phyloP scores from a whole-genome alignment of 179 eudicot genomes.

The Kewa caespitosa region DNA sequence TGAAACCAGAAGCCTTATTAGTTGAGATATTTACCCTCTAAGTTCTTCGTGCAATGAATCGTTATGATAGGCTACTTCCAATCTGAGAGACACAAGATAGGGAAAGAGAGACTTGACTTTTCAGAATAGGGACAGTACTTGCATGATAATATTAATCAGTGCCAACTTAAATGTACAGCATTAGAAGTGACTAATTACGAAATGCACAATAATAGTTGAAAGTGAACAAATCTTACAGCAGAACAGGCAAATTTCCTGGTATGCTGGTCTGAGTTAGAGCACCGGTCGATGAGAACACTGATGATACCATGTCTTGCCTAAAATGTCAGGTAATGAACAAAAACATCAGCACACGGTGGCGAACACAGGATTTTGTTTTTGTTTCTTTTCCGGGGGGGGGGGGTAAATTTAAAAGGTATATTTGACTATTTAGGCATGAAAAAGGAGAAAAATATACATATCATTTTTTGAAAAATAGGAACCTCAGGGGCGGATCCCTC shows the following conservation, averaged over 20 bases:
- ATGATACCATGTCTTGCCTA: conserved; percentile 75
- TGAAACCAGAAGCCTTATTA: conserved; percentile 65
- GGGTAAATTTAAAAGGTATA: too few species aligned
- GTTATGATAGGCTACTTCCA: conserved; percentile 94
- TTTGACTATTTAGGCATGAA: too few species aligned
- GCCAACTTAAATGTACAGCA: neutral
- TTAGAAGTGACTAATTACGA: neutral
- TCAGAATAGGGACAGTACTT: neutral
- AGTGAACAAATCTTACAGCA: conserved; percentile 61
- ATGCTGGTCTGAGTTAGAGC: conserved; percentile 81
- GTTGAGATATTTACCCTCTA: conserved; percentile 78
- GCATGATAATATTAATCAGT: neutral
- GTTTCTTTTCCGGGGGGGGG: too few species aligned
- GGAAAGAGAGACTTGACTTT: neutral
- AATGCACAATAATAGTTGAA: conserved; percentile 3
- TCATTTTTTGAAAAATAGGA: too few species aligned
- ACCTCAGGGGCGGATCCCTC: too few species aligned
- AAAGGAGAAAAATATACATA: too few species aligned
- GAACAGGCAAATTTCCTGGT: conserved; percentile 97
- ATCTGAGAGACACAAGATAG: conserved; percentile 40
- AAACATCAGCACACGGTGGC: too few species aligned
- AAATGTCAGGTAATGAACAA: neutral
- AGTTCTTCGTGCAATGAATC: conserved; percentile 81
- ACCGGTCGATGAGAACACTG: conserved; percentile 72
- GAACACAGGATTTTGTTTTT: too few species aligned